Conservation (phyloP, 1,139 yeast genomes). For the Debaryomyces nepalensis region DNA sequence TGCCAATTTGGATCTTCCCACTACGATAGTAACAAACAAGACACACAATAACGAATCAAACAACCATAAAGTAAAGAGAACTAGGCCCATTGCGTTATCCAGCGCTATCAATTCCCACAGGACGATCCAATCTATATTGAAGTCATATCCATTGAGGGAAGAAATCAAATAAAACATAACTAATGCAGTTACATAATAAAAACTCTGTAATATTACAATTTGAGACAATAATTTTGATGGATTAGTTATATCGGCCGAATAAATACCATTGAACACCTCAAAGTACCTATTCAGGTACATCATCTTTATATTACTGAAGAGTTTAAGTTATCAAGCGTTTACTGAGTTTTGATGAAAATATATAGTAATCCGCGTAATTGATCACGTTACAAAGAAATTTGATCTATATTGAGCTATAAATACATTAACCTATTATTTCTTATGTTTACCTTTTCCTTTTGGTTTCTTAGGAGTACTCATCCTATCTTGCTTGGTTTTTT, state of each 20-base stretch:
- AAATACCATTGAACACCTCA: constrained; percentile 30
- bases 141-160: constrained; percentile 63
- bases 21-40: constrained; percentile 79
- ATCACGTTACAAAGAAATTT: constrained; percentile 2
- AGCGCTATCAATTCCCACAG: constrained; percentile 78
- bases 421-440: constrained; percentile 1
- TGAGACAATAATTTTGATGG: constrained; percentile 53
- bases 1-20: constrained; percentile 90
- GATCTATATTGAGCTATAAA: constrained; percentile 6
- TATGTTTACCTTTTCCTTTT: constrained; percentile 15
- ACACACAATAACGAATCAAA: constrained; percentile 79
- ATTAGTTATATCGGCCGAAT: constrained; percentile 37
- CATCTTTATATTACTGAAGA: constrained; percentile 9
- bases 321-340: neutral
- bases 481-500: constrained; percentile 74
- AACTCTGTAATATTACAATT: constrained; percentile 64
- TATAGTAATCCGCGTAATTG: too few relatives aligned
- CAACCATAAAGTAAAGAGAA: constrained; percentile 75
- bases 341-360: neutral
- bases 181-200: constrained; percentile 68
- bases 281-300: constrained; percentile 29
- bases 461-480: constrained; percentile 22
- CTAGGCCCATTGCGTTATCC: constrained; percentile 81
- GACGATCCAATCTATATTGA: constrained; percentile 71
- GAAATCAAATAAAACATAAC: constrained; percentile 61